These are phyloP conservation scores for Mesostigma viride DNA, from an alignment of 139 green algal species.

Conservation along the genomic window DNA sequence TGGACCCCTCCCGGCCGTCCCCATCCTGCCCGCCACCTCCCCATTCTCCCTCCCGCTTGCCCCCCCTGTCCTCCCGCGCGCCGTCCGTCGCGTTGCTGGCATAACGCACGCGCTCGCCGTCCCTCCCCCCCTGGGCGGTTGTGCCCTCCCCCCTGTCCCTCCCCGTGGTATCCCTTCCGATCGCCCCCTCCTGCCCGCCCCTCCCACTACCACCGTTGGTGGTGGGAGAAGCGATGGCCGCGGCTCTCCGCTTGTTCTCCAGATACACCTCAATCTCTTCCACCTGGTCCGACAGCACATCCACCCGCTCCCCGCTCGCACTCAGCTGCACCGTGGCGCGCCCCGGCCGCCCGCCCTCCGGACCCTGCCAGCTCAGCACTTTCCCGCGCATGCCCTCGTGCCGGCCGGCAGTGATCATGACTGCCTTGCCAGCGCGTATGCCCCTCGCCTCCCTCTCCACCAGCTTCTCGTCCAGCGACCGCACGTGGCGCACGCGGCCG, in stretches of 20 bases:
- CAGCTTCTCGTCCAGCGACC: constrained; percentile 39
- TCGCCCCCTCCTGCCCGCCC: neutral
- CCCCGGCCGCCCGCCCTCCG: constrained; percentile 16
- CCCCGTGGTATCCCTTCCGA: neutral
- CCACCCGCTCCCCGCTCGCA: constrained; percentile 26
- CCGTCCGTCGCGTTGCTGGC: neutral
- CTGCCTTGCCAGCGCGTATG: constrained; percentile 30
- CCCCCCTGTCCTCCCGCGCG: too few species aligned
- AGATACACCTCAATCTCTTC: constrained; percentile 16
- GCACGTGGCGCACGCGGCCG: constrained; percentile 30
- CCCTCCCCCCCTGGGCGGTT: neutral
- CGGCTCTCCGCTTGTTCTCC: neutral
- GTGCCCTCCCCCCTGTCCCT: neutral
- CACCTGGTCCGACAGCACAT: constrained; percentile 25
- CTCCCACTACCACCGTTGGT: neutral
- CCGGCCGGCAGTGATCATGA: constrained; percentile 29
- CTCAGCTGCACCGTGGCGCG: constrained; percentile 26
- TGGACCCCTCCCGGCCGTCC: too few species aligned
- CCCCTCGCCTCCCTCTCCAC: constrained; percentile 34
- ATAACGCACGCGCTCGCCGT: neutral
- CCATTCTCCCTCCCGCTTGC: too few species aligned
- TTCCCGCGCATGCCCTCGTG: constrained; percentile 28
- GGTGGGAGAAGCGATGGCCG: neutral
- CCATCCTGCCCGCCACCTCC: too few species aligned
- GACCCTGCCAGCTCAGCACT: constrained; percentile 20